These are phyloP conservation scores for Penicillium pulvis DNA, from an alignment of 495 filamentous ascomycete genomes.

Conservation along the genomic window DNA sequence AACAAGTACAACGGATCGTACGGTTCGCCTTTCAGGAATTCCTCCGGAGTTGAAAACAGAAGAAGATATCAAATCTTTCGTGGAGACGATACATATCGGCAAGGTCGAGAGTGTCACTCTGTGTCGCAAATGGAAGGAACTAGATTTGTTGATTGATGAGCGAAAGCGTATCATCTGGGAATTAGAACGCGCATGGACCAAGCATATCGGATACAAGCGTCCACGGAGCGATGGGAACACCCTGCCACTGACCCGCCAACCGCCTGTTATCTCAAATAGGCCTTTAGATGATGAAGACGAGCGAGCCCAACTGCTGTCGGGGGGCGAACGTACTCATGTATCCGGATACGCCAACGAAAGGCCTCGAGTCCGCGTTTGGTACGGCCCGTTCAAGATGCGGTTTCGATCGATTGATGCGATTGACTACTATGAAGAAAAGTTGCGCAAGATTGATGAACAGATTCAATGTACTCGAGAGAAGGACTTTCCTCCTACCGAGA, in stretches of 20 bases:
- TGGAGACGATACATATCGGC: constrained; percentile 89
- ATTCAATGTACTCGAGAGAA: constrained; percentile 72
- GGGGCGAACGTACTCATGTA: constrained; percentile 36
- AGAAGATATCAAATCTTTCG: constrained; percentile 78
- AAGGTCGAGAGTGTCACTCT: constrained; percentile 87
- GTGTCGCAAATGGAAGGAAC: constrained; percentile 81
- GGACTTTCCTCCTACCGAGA: constrained; percentile 72
- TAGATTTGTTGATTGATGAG: constrained; percentile 75
- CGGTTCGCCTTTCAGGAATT: constrained; percentile 87
- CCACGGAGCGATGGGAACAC: constrained; percentile 50
- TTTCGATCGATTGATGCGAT: constrained; percentile 83
- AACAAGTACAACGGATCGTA: constrained; percentile 91
- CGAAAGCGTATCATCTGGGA: constrained; percentile 65
- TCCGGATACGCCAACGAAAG: constrained; percentile 51
- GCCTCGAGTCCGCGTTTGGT: constrained; percentile 75
- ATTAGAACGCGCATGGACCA: constrained; percentile 85
- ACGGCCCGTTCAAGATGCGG: constrained; percentile 73
- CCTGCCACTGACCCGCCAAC: constrained; percentile 54
- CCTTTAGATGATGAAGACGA: constrained; percentile 48
- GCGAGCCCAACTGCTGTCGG: constrained; percentile 55
- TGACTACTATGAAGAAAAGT: constrained; percentile 86
- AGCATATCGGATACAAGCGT: constrained; percentile 58
- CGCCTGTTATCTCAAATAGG: constrained; percentile 35
- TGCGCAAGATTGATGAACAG: constrained; percentile 78
- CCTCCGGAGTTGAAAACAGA: constrained; percentile 79